These are phyloP conservation scores for Mangifera indica DNA, from an alignment of 345 rosid species.

Conservation along the genomic window DNA sequence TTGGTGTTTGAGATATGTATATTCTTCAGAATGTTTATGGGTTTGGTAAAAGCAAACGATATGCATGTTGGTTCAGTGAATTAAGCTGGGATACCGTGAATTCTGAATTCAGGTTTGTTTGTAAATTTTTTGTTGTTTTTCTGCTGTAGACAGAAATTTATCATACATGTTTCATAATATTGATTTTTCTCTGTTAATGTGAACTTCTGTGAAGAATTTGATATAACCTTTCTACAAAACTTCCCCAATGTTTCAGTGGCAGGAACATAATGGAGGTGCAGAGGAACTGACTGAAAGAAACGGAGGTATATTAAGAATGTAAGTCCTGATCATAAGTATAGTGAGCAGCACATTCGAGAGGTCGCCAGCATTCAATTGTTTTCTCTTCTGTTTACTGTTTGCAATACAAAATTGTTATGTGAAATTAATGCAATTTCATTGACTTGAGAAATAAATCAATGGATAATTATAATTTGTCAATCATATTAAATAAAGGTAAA, in stretches of 20 bases:
- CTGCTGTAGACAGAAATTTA: not conserved
- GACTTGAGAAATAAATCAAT: too few relatives aligned
- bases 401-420: too few relatives aligned
- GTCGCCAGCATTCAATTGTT: slow-evolving; percentile 78
- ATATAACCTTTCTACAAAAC: not conserved
- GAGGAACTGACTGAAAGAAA: slow-evolving; percentile 84
- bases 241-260: slow-evolving; percentile 31
- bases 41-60: too few relatives aligned
- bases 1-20: not conserved
- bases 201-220: not conserved
- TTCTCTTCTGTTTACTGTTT: too few relatives aligned
- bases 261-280: slow-evolving; percentile 58
- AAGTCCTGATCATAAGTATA: slow-evolving; percentile 54
- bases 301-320: slow-evolving; percentile 61
- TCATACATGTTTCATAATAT: not conserved
- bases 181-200: not conserved
- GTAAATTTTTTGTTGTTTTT: not conserved
- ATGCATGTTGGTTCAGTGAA: not conserved
- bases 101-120: not conserved
- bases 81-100: not conserved
- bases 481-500: too few relatives aligned
- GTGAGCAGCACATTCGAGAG: slow-evolving; percentile 71
- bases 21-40: too few relatives aligned
- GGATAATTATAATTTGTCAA: too few relatives aligned
- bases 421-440: too few relatives aligned